Base-by-base conservation (phyloP, 495 filamentous ascomycete genomes). In the Trichoderma reesei region DNA sequence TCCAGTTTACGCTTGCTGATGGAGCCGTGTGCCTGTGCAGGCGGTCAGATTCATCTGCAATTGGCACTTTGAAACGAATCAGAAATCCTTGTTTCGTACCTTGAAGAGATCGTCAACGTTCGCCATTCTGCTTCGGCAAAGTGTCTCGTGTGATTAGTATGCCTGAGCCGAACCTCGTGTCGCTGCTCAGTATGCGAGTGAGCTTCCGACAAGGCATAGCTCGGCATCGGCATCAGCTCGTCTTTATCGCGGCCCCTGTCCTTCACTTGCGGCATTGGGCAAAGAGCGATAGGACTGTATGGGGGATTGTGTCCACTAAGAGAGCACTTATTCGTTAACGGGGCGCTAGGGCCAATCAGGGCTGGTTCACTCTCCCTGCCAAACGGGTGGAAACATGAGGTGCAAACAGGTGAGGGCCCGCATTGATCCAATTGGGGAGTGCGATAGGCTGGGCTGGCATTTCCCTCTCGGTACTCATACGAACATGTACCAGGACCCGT, bases 21-120 rank as follows among this genome's bases (percentile, higher is more conserved):
- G 67, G 77, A 68, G 72, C 82, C 74, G 66, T 84, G 74, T 77
- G 83, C 73, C 83, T 86, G 68, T 46, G 72, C 65, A 76, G 70
- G 62, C 60, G 61, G 61, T 46, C 41, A 60, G 60, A 59, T 66
- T 41, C 51, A 65, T 34, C 54, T 56, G 7, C 46, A 31, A 26
- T 26, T 51, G 20, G 1, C 20, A n/a, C 20, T 13, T 36, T n/a
- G 11, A 36, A 5, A 1, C 16, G 18, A 6, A 56, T 8, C 36
- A 39, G 33, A 1, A 14, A 41, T 18, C 6, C 8, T 2, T 11
- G 37, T 13, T 64, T 63, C 72, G 65, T 78, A 90, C 90, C 76
- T 93, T 92, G 81, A 95, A 95, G 41, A 95, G 78, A 65, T 91
- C 88, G 71, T 93, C 88, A 71, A 93, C 84, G 72, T 83, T 89